A percentile compares a stretch with the other conserved stretches of the same genome.
These are phyloP conservation scores for Punctularia strigosozonata DNA, from an alignment of 768 basidiomycete genomes.

Conservation along the genomic window DNA sequence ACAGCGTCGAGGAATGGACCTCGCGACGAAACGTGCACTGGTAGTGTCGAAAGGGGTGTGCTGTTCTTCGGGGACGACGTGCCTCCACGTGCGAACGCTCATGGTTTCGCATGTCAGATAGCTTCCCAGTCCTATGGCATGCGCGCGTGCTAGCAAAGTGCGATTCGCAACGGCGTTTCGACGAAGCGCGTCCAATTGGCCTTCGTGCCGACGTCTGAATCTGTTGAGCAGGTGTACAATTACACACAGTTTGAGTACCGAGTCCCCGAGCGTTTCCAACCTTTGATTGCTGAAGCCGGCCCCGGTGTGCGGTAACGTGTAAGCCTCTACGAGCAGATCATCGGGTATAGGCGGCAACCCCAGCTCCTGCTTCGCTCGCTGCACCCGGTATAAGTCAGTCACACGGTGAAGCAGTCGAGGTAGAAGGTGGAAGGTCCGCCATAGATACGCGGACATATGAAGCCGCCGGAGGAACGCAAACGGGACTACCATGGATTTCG, in stretches of 20 bases:
- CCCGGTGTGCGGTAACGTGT: constrained; percentile 57
- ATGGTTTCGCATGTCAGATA: constrained; percentile 52
- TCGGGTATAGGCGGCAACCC: constrained; percentile 48
- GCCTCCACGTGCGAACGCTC: constrained; percentile 47
- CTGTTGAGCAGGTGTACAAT: constrained; percentile 70
- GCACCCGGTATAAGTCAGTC: constrained; percentile 52
- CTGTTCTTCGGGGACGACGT: constrained; percentile 27
- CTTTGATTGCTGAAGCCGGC: constrained; percentile 73
- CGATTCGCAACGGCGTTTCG: constrained; percentile 58
- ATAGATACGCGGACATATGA: constrained; percentile 38
- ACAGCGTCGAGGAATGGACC: constrained; percentile 52
- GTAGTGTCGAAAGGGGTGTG: constrained; percentile 16
- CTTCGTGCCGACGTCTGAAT: constrained; percentile 72
- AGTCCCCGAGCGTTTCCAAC: constrained; percentile 80
- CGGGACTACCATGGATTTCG: constrained; percentile 22
- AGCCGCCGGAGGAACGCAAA: constrained; percentile 40
- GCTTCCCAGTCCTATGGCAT: constrained; percentile 46
- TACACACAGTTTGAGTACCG: constrained; percentile 65
- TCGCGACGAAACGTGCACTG: constrained; percentile 21
- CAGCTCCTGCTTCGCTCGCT: constrained; percentile 37
- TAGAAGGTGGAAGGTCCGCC: constrained; percentile 40
- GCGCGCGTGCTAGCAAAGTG: constrained; percentile 55
- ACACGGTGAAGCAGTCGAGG: constrained; percentile 60
- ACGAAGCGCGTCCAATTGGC: constrained; percentile 61
- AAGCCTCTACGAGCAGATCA: constrained; percentile 55